These are phyloP conservation scores for Noccaea bulbosa DNA, from an alignment of 345 rosid genomes.

Conservation along the genomic window DNA sequence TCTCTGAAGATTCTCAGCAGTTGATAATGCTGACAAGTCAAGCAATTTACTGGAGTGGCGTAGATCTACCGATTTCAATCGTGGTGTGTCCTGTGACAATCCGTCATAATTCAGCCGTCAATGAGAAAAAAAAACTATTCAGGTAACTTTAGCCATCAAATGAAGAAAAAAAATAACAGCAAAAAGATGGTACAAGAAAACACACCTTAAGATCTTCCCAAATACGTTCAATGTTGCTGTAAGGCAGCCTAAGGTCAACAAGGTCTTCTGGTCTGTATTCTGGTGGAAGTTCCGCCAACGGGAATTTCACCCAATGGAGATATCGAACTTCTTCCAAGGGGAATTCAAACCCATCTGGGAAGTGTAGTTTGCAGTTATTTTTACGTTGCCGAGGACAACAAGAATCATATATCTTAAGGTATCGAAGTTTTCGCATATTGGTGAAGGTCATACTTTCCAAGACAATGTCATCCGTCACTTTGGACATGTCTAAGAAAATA, in stretches of 20 bases:
- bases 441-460: neutral
- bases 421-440: conserved; percentile 9
- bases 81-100: conserved; percentile 18
- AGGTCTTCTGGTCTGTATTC: conserved; percentile 8
- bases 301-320: conserved; percentile 27
- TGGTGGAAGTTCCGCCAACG: conserved; percentile 20
- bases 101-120: neutral
- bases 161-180: neutral
- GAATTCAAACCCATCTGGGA: neutral
- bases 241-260: conserved; percentile 16
- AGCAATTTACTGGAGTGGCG: neutral
- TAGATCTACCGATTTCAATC: neutral
- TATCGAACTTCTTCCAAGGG: conserved; percentile 15
- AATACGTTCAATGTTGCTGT: conserved; percentile 3
- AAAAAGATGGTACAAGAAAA: neutral
- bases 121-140: neutral
- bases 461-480: neutral
- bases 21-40: neutral
- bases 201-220: conserved; percentile 18
- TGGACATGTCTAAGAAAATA: conserved; percentile 17
- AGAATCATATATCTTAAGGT: conserved; percentile 13
- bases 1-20: neutral
- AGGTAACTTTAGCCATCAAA: neutral
- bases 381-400: neutral
- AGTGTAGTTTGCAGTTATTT: neutral